Conservation (phyloP, 176 grass and related monocot genomes). For the Cymbopogon citratus region DNA sequence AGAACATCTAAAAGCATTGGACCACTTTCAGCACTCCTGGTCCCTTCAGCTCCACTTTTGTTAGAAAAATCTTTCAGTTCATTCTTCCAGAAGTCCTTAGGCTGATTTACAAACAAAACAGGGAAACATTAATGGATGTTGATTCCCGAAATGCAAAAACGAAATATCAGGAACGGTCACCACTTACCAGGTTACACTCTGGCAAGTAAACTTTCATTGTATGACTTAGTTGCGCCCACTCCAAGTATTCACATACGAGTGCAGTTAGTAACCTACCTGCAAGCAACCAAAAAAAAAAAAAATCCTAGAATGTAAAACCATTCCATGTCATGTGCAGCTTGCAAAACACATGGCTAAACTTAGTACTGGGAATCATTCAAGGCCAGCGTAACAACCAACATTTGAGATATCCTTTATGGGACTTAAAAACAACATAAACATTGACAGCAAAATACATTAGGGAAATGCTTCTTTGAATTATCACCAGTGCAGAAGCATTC, state of each 20-base stretch:
- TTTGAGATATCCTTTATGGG: background rate
- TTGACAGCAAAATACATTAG: background rate
- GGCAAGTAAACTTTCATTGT: slow-evolving; percentile 96
- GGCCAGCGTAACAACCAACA: background rate
- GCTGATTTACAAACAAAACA: slow-evolving; percentile 41
- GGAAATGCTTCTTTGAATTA: slow-evolving; percentile 19
- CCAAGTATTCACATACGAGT: slow-evolving; percentile 93
- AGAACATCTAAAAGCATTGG: slow-evolving; percentile 94
- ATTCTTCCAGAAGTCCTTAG: slow-evolving; percentile 95
- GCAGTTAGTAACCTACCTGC: slow-evolving; percentile 93
- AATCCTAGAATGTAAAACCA: slow-evolving; percentile 12
- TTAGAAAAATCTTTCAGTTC: slow-evolving; percentile 77
- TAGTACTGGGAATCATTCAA: background rate
- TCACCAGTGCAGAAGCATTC: slow-evolving; percentile 6
- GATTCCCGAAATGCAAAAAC: background rate
- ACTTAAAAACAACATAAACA: background rate
- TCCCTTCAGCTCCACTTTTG: slow-evolving; percentile 61
- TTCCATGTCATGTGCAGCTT: slow-evolving; percentile 20
- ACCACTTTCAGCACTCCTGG: slow-evolving; percentile 73
- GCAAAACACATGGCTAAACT: background rate
- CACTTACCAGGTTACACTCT: slow-evolving; percentile 99
- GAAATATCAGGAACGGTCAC: slow-evolving; percentile 33
- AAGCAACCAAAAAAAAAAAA: slow-evolving; percentile 32
- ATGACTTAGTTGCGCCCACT: slow-evolving; percentile 92
- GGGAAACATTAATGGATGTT: slow-evolving; percentile 11